A percentile compares a stretch with the other conserved stretches of the same genome.
Conservation (phyloP, 208 protist genomes). For the Acanthamoeba royreba region DNA sequence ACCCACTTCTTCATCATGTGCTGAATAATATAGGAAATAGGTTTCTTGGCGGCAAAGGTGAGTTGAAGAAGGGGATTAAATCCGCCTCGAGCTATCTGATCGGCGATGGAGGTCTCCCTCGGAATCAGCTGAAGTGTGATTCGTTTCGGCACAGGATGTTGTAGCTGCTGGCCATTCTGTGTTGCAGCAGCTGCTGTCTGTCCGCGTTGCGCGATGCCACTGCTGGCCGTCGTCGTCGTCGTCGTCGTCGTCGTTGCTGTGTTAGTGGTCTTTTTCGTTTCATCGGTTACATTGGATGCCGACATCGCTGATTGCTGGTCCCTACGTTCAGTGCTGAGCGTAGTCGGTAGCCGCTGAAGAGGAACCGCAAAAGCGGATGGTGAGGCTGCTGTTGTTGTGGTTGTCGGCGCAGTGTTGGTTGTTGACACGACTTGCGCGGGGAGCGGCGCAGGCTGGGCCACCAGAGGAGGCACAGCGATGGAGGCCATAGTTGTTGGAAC, state of each 20-base stretch:
- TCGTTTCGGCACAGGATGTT: no score
- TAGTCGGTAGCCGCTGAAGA: no score
- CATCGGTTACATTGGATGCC: not conserved
- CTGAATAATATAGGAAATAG: slow-evolving; percentile 35
- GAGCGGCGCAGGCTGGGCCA: not conserved
- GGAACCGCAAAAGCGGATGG: not conserved
- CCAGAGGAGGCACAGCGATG: not conserved
- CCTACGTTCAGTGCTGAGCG: no score
- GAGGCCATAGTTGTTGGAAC: not conserved
- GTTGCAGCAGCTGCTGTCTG: no score
- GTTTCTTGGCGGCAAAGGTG: not conserved
- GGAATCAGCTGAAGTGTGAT: slow-evolving; percentile 9
- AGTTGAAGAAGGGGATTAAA: slow-evolving; percentile 33
- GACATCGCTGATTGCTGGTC: no score
- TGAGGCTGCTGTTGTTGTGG: not conserved
- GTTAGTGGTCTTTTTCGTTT: not conserved
- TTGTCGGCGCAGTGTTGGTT: not conserved
- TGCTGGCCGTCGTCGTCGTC: no score
- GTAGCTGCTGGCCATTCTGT: no score
- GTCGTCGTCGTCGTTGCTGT: not conserved
- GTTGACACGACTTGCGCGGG: not conserved
- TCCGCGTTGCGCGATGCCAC: no score
- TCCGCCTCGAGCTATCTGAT: not conserved
- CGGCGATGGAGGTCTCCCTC: not conserved
- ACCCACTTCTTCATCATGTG: slow-evolving; percentile 41